Conservation (phyloP, 805 yeast species). For the Pichia kluyveri region DNA sequence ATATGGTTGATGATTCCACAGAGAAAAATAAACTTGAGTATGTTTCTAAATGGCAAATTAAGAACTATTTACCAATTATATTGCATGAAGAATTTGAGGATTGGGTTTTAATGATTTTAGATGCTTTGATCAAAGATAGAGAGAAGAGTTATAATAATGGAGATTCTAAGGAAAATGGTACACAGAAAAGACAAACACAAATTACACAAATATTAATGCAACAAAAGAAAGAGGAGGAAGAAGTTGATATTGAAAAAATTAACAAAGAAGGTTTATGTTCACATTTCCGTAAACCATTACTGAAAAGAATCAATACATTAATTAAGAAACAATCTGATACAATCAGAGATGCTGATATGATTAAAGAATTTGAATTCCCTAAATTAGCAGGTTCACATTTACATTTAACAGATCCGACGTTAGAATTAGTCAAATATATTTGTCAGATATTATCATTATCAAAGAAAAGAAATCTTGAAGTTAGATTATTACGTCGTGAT, state of each 20-base stretch:
- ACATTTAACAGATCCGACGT: constrained; percentile 54
- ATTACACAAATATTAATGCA: constrained; percentile 45
- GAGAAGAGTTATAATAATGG: constrained; percentile 18
- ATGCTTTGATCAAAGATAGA: constrained; percentile 53
- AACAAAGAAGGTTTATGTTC: constrained; percentile 41
- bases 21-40: constrained; percentile 34
- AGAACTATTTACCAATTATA: constrained; percentile 61
- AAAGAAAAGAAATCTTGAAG: constrained; percentile 56
- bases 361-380: constrained; percentile 65
- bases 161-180: constrained; percentile 22
- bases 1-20: constrained; percentile 15
- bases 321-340: constrained; percentile 65
- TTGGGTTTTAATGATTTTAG: constrained; percentile 74
- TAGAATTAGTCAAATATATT: constrained; percentile 70
- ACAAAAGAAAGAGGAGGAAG: constrained; percentile 23
- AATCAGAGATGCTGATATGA: constrained; percentile 54
- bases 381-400: constrained; percentile 64
- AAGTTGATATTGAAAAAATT: constrained; percentile 10
- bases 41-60: constrained; percentile 69
- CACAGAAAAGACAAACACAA: constrained; percentile 59
- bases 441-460: constrained; percentile 68
- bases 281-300: constrained; percentile 51
- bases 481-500: constrained; percentile 64
- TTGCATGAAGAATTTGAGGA: constrained; percentile 79
- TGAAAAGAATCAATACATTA: constrained; percentile 57